phyloP scores from a whole-genome alignment of 148 eudicot genomes.

The Vaccinium darrowii region DNA sequence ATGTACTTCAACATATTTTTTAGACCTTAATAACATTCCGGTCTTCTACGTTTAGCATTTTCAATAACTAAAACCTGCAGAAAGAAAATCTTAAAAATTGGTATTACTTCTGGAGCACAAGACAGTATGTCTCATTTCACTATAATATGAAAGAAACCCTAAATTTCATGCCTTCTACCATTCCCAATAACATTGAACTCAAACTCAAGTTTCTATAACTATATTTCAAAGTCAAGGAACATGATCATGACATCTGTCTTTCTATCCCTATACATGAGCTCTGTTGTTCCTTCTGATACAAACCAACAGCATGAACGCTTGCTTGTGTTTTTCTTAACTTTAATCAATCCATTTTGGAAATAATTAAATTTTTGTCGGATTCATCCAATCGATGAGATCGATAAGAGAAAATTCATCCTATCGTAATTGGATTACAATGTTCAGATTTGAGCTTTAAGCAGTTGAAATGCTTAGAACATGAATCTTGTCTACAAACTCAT shows the following conservation, averaged over 20 bases:
- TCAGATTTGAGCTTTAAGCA: not conserved
- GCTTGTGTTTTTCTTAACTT: not conserved
- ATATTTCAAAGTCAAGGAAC: not conserved
- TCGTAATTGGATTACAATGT: not conserved
- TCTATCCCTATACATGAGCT: not conserved
- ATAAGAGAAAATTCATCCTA: not conserved
- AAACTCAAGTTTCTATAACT: not conserved
- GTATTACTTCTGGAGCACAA: constrained; percentile 1
- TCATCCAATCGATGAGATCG: too few species aligned
- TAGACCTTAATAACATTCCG: too few species aligned
- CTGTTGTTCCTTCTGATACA: not conserved
- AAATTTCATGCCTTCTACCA: constrained; percentile 16
- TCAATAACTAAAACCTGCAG: not conserved
- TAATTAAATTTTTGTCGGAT: not conserved
- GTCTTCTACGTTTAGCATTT: too few species aligned
- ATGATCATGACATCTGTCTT: not conserved
- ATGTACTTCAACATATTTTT: too few species aligned
- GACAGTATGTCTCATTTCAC: not conserved
- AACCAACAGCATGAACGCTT: not conserved
- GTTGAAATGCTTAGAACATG: too few species aligned
- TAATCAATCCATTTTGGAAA: not conserved
- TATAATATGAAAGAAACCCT: constrained; percentile 7
- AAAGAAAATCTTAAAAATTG: not conserved
- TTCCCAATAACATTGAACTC: constrained; percentile 11
- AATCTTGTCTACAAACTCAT: too few species aligned